phyloP scores from a whole-genome alignment of 2,329 filamentous ascomycete species.

The Chaetothyriales sp. region DNA sequence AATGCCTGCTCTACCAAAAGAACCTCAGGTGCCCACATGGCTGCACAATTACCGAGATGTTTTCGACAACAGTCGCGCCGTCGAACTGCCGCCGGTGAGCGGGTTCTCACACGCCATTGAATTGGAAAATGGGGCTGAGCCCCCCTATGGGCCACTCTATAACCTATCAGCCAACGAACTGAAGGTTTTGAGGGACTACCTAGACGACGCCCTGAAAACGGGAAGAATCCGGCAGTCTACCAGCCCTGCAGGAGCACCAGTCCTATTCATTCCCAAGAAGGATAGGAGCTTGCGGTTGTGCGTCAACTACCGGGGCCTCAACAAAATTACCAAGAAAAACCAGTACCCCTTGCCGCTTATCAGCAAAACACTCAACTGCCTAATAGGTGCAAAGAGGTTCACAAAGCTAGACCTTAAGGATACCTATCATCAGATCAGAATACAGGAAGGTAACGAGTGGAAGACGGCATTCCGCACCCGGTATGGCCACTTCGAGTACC shows the following conservation, averaged over 20 bases:
- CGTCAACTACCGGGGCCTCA: too few species aligned
- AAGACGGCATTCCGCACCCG: conserved; percentile 12
- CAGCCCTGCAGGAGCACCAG: conserved; percentile 11
- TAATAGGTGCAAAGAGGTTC: conserved; percentile 6
- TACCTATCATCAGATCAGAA: conserved; percentile 8
- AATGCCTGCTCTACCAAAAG: too few species aligned
- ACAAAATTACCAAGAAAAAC: conserved; percentile 23
- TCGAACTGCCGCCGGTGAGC: background rate
- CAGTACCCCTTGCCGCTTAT: conserved; percentile 22
- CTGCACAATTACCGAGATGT: background rate
- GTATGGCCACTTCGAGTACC: conserved; percentile 13
- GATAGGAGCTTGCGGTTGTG: conserved; percentile 20
- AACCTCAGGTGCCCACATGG: background rate
- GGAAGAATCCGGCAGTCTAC: conserved; percentile 12
- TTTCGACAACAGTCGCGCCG: background rate
- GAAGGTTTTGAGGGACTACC: conserved; percentile 10
- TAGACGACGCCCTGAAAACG: conserved; percentile 11
- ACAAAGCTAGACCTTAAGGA: conserved; percentile 14
- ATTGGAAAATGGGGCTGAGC: background rate
- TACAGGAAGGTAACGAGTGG: conserved; percentile 10
- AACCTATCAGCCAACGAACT: conserved; percentile 6
- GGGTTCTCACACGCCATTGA: background rate
- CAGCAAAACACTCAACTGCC: background rate
- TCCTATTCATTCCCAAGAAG: conserved; percentile 23
- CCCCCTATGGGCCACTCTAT: conserved; percentile 2